Evolutionary conservation across 1,284 basidiomycete genomes (phyloP).

Genomic region (Schizophyllum amplum): DNA sequence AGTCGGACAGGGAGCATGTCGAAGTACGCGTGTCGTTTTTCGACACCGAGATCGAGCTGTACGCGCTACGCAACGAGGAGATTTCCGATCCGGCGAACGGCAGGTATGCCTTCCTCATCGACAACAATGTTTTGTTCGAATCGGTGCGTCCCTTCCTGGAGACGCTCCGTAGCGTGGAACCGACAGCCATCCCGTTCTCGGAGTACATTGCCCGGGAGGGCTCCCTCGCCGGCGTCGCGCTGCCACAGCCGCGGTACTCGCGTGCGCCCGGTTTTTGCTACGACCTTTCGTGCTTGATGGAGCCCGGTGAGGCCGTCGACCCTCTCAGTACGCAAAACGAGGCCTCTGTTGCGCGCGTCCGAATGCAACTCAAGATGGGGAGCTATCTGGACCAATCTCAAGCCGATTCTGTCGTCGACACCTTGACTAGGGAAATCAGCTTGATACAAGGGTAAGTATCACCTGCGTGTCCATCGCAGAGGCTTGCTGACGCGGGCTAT

Average conservation of each 20-base stretch:
- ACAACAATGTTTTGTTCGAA: conserved; percentile 53
- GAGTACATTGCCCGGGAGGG: conserved; percentile 36
- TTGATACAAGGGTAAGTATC: conserved; percentile 60
- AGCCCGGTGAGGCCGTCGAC: conserved; percentile 18
- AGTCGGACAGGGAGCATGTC: conserved; percentile 19
- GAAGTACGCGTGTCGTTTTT: conserved; percentile 43
- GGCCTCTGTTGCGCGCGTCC: conserved; percentile 30
- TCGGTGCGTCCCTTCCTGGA: conserved; percentile 55
- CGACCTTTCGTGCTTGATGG: conserved; percentile 37
- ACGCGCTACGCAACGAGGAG: conserved; percentile 21
- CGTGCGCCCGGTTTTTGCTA: conserved; percentile 38
- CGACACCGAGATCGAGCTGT: conserved; percentile 37
- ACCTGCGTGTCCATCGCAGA: background rate
- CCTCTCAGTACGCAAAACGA: conserved; percentile 26
- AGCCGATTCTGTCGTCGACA: conserved; percentile 55
- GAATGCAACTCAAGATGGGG: conserved; percentile 27
- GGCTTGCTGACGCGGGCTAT: conserved; percentile 6
- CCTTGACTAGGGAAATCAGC: conserved; percentile 48
- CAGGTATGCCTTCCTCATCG: conserved; percentile 33
- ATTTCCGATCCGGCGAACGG: conserved; percentile 8
- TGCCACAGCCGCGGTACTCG: conserved; percentile 44
- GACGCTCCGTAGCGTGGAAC: conserved; percentile 35
- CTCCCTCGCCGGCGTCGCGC: conserved; percentile 21
- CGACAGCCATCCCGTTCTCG: conserved; percentile 44
- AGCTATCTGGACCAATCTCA: conserved; percentile 61